phyloP scores from a whole-genome alignment of 2,329 filamentous ascomycete genomes.

The Didymella keratinophila region DNA sequence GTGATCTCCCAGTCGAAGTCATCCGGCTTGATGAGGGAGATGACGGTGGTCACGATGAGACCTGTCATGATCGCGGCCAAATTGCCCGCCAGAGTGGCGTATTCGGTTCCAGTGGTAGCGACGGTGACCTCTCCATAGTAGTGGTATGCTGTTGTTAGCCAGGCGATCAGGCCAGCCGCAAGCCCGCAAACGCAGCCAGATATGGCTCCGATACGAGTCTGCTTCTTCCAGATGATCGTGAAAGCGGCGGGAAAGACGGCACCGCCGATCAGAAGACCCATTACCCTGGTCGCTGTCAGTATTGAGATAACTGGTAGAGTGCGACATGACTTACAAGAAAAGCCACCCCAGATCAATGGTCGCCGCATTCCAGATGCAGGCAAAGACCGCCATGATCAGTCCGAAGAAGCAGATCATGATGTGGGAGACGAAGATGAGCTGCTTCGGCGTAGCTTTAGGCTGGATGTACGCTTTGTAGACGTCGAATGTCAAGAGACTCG shows the following conservation, averaged over 20 bases:
- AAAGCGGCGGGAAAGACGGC: conserved; percentile 53
- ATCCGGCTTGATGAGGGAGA: conserved; percentile 49
- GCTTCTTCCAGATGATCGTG: conserved; percentile 49
- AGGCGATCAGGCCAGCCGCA: conserved; percentile 47
- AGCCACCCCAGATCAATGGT: conserved; percentile 54
- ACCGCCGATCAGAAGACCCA: conserved; percentile 54
- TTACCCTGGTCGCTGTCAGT: conserved; percentile 38
- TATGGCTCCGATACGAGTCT: conserved; percentile 45
- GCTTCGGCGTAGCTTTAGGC: conserved; percentile 46
- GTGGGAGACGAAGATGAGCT: conserved; percentile 53
- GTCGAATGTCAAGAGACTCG: conserved; percentile 53
- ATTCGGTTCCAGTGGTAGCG: conserved; percentile 49
- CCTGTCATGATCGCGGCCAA: conserved; percentile 47
- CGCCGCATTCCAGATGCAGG: conserved; percentile 48
- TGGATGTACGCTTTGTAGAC: conserved; percentile 56
- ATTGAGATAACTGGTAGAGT: neutral
- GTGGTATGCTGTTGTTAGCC: conserved; percentile 47
- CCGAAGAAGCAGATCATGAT: conserved; percentile 53
- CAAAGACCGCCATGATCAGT: conserved; percentile 52
- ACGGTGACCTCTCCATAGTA: conserved; percentile 52
- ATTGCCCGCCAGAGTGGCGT: conserved; percentile 52
- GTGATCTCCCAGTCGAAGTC: conserved; percentile 53
- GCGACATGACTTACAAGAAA: conserved; percentile 37
- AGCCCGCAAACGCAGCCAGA: conserved; percentile 45
- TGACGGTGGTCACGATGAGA: conserved; percentile 43